Conservation (phyloP, 116 monocot species). For the Papilionanthe hybrid region DNA sequence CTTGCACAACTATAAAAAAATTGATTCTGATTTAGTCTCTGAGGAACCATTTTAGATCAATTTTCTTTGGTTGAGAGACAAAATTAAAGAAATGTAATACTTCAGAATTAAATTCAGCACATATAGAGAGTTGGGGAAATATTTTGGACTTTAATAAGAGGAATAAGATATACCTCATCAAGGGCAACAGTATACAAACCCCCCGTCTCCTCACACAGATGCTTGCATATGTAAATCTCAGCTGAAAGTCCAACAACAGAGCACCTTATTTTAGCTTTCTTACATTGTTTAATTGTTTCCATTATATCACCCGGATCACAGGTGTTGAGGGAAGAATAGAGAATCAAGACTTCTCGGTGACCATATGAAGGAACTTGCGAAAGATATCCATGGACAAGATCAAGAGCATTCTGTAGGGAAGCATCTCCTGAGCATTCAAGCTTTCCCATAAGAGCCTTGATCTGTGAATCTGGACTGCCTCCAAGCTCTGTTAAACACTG, state of each 20-base stretch:
- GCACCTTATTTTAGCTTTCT: slow-evolving; percentile 78
- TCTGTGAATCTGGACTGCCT: slow-evolving; percentile 88
- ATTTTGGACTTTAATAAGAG: not conserved
- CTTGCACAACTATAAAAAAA: too few relatives aligned
- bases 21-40: too few relatives aligned
- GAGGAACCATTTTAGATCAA: too few relatives aligned
- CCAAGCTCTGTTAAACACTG: slow-evolving; percentile 88
- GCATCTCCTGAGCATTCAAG: slow-evolving; percentile 91
- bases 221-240: slow-evolving; percentile 86
- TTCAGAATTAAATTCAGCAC: too few relatives aligned
- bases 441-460: slow-evolving; percentile 90
- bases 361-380: slow-evolving; percentile 78
- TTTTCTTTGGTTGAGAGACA: too few relatives aligned
- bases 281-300: slow-evolving; percentile 80
- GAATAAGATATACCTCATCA: slow-evolving; percentile 56
- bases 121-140: too few relatives aligned
- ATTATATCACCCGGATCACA: slow-evolving; percentile 90
- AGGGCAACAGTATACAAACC: slow-evolving; percentile 83
- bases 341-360: slow-evolving; percentile 86
- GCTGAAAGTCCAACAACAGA: slow-evolving; percentile 89
- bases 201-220: slow-evolving; percentile 88
- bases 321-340: slow-evolving; percentile 91
- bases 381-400: slow-evolving; percentile 84
- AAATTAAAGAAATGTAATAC: too few relatives aligned
- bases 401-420: slow-evolving; percentile 91